Evolutionary conservation across 2,329 filamentous ascomycete species (phyloP), one percentile per base, ranked within the genome.

Genomic region (Penicillium sclerotigenum): DNA sequence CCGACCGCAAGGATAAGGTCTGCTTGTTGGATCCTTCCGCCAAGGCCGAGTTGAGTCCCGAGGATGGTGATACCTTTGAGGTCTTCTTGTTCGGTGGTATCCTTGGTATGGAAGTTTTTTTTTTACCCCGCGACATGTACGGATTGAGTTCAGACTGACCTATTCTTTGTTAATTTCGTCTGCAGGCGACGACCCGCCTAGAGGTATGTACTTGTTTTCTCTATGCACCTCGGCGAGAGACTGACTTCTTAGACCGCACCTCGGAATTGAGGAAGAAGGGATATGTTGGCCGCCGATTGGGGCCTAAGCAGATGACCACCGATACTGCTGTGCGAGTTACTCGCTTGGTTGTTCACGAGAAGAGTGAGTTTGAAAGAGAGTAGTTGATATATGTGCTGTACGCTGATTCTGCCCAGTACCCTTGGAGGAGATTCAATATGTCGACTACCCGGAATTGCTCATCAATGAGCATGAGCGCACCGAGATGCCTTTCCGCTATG

Each of bases 401-500:
- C 5, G 22, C 54, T 41, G 22, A 40, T 22, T 20, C 13, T 28
- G 26, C 4, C 24, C 22, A 96, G 91, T 87, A 36, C 82, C 89
- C 0, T 79, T 99, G 45, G 85, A 89, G 54, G 80, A 91, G 62
- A 88, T 99, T 33, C 81, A 86, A 2, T 97, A 94, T 70, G 74
- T 94, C 33, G 92, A 97, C 71, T 87, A 90, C 68, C 94, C 94
- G 0, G 93, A 97, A 70, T 83, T 99, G 69, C 87, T 87, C 69
- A 88, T 97, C 73, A 90, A 90, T 72, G 87, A 94, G 71, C 87
- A 96, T 69, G 94, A 99, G 77, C 94, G 89, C 72, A 96, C 92
- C 0, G 83, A 96, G 74, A 97, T 99, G 94, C 94, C 94, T 0
- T 99, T 99, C 75, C 90, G 94, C 64, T 99, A 99, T 71, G 92